Evolutionary conservation across 495 filamentous ascomycete species (phyloP).

Genomic region (Neurospora intermedia): DNA sequence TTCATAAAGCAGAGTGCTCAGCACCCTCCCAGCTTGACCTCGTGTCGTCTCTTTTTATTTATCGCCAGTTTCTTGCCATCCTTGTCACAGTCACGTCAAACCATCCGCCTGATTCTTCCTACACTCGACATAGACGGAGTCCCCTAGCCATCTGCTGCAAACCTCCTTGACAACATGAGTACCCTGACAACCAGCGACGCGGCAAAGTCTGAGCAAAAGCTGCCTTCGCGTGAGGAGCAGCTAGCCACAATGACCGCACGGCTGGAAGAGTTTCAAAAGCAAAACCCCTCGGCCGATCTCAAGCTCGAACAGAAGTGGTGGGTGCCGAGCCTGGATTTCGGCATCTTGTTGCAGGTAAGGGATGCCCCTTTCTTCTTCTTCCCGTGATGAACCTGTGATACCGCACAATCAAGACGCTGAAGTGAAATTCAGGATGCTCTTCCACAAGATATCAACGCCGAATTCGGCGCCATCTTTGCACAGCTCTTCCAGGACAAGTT

Average conservation of each 20-base stretch:
- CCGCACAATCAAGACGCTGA: background rate
- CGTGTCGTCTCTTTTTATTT: background rate
- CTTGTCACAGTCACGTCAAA: background rate
- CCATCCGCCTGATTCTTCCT: background rate
- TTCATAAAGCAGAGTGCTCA: background rate
- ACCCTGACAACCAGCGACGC: background rate
- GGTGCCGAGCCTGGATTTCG: background rate
- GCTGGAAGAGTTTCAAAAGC: background rate
- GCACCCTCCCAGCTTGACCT: background rate
- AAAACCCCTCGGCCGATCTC: background rate
- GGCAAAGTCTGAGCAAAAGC: background rate
- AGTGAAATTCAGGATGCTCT: background rate
- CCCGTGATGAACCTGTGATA: background rate
- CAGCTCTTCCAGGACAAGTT: background rate
- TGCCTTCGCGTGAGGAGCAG: background rate
- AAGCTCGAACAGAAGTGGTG: background rate
- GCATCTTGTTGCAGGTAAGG: background rate
- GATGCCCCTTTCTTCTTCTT: background rate
- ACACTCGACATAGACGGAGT: background rate
- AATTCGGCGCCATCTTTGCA: background rate
- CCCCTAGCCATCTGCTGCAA: background rate
- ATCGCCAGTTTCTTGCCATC: background rate
- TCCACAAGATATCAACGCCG: background rate
- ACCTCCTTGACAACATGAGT: background rate
- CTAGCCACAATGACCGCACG: background rate